Evolutionary conservation across 73 alveolate species (phyloP), one percentile per base, ranked within the genome.

Genomic region (Paramecium octaurelia): DNA sequence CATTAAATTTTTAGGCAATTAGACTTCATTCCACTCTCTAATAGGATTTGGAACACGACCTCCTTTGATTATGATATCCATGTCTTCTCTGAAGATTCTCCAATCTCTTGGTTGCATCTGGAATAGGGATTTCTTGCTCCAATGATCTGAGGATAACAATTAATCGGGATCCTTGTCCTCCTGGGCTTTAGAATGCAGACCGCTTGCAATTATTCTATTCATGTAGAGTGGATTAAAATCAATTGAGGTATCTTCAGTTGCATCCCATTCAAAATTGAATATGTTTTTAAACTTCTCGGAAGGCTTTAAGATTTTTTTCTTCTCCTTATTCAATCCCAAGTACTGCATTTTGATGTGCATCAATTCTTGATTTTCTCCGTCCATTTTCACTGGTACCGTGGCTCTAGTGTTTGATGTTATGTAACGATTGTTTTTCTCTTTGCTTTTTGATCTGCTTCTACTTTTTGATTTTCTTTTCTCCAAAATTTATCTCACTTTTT

Each of bases 41-140:
- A 95, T 70, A 4, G 98, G 98, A 43, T 38, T 59, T 10, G 97
- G 97, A 23, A 95, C 95, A 43, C 96, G 75, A 3, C 93, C 92
- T 12, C 98, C 98, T 48, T 92, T 92, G 0, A 92, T 77, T 21
- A 93, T 86, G 6, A 96, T 96, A 31, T 95, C 97, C 43, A 93
- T 83, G 58, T 96, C 95, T 88, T 96, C 99, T 94, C 96, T 94
- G 64, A 96, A 95, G 18, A 96, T 96, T 88, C 93, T 94, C 98
- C 99, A 96, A 87, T 96, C 99, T 92, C 99, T 92, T 21, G 86
- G 94, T 10, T 95, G 80, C 98, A 96, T 94, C 36, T 89, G 91
- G 14, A 21, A 59, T 16, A 40, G n/a, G 7, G 89, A 57, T 92
- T 92, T 95, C 38, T 73, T 69, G 46, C 86, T 69, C 92, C 89